These are phyloP conservation scores for Wallacemonas sp. DNA, from an alignment of 208 protist species.

Conservation along the genomic window DNA sequence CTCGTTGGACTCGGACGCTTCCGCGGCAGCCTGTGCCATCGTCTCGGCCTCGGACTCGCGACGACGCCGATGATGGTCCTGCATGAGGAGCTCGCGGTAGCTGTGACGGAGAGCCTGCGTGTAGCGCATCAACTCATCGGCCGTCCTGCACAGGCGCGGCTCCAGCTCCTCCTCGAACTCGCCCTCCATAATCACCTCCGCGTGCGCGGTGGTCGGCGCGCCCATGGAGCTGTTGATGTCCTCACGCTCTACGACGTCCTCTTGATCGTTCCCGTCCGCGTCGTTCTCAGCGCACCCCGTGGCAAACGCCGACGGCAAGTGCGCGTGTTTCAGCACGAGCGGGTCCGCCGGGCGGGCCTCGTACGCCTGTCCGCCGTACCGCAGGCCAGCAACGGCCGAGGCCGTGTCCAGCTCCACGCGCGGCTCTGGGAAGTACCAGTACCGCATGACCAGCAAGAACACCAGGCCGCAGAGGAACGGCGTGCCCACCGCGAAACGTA, in stretches of 20 bases:
- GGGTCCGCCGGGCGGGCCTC: neutral
- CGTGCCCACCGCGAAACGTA: conserved; percentile 43
- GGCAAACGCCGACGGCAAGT: neutral
- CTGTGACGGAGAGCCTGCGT: neutral
- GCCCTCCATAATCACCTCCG: neutral
- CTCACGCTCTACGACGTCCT: no score
- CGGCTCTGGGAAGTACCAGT: conserved; percentile 40
- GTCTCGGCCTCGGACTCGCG: neutral
- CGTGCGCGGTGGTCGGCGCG: neutral
- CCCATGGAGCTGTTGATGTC: neutral
- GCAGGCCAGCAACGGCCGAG: conserved; percentile 22
- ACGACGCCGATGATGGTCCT: conserved; percentile 2
- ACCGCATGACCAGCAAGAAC: conserved; percentile 39
- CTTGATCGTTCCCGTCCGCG: no score
- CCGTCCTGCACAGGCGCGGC: neutral
- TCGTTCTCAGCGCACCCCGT: no score
- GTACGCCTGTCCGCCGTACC: neutral
- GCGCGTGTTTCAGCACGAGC: neutral
- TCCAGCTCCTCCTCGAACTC: conserved; percentile 5
- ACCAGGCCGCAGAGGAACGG: conserved; percentile 30
- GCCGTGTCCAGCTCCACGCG: conserved; percentile 31
- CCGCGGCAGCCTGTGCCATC: neutral
- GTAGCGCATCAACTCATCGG: conserved; percentile 6
- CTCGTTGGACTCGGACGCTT: neutral
- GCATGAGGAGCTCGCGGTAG: conserved; percentile 1